These are phyloP conservation scores for Penicillium brasilianum DNA, from an alignment of 2,329 filamentous ascomycete genomes.

Conservation along the genomic window DNA sequence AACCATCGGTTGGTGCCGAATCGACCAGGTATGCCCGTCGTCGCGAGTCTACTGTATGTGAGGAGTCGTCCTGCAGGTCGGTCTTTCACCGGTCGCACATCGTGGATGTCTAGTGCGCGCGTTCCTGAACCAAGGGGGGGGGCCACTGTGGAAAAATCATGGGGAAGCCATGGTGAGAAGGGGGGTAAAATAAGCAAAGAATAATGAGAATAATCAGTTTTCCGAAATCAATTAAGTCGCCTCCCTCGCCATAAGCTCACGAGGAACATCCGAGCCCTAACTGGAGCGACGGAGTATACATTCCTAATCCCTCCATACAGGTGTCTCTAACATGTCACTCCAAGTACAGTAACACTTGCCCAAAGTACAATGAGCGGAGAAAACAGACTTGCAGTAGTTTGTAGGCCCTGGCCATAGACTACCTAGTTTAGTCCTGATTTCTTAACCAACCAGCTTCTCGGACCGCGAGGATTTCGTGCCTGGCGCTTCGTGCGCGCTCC, in stretches of 20 bases:
- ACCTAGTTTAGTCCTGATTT: neutral
- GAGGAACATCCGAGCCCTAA: neutral
- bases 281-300: neutral
- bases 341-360: neutral
- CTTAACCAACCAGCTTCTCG: neutral
- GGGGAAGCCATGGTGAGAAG: neutral
- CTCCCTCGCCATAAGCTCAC: neutral
- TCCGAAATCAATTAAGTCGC: too few relatives aligned
- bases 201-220: neutral
- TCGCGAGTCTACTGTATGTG: neutral
- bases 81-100: slow-evolving; percentile 1
- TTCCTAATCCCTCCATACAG: neutral
- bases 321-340: neutral
- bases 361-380: neutral
- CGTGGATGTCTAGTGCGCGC: slow-evolving; percentile 1
- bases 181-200: slow-evolving; percentile 2
- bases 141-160: neutral
- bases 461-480: slow-evolving; percentile 3
- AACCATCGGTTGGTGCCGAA: slow-evolving; percentile 21
- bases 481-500: slow-evolving; percentile 22
- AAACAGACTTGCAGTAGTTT: neutral
- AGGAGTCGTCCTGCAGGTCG: neutral
- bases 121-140: slow-evolving; percentile 5
- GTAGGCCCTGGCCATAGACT: neutral
- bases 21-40: neutral